Conservation (phyloP, 768 basidiomycete species). For the Psilocybe cubensis region DNA sequence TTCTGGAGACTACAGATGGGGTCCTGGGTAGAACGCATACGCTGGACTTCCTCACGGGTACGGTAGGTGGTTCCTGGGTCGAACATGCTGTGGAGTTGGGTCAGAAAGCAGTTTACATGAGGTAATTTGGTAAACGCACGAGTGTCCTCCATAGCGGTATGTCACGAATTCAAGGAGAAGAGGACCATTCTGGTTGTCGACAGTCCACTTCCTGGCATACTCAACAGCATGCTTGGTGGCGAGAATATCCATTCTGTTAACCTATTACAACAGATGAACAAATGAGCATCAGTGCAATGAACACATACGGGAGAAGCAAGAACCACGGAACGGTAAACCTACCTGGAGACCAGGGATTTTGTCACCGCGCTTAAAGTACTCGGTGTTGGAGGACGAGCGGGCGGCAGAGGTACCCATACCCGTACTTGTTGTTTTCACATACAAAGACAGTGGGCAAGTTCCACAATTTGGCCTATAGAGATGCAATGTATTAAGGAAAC, state of each 20-base stretch:
- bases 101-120: too few species aligned
- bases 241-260: constrained; percentile 99
- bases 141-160: constrained; percentile 98
- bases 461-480: constrained; percentile 98
- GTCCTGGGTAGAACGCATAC: constrained; percentile 94
- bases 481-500: too few species aligned
- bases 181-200: constrained; percentile 83
- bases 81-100: constrained; percentile 93
- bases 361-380: constrained; percentile 96
- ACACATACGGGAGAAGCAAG: too few species aligned
- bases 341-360: constrained; percentile 96
- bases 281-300: neutral
- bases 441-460: constrained; percentile 92
- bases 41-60: constrained; percentile 96
- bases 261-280: constrained; percentile 39
- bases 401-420: constrained; percentile 98
- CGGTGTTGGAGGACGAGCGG: constrained; percentile 92
- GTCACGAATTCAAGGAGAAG: constrained; percentile 96
- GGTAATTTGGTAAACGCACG: too few species aligned
- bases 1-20: constrained; percentile 93
- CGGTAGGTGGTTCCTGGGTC: constrained; percentile 99
- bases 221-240: constrained; percentile 83
- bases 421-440: constrained; percentile 99
- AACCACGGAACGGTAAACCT: neutral
- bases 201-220: constrained; percentile 87